phyloP scores from a whole-genome alignment of 2,329 filamentous ascomycete species.

The Aspergillus sclerotialis region DNA sequence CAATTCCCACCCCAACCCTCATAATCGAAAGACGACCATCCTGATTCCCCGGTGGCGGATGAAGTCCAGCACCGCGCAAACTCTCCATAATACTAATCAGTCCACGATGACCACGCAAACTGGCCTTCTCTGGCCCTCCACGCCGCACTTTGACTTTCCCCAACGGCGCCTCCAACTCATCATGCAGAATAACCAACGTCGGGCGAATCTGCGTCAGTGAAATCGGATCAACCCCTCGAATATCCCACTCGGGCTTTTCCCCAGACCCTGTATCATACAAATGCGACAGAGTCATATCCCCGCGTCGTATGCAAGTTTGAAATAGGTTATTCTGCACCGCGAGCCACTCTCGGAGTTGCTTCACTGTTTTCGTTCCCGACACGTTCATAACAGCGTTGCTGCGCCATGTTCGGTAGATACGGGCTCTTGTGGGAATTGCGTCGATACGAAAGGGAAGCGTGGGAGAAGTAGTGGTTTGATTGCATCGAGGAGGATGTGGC shows the following conservation, averaged over 20 bases:
- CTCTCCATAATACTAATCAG: conserved; percentile 58
- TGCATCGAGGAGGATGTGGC: conserved; percentile 66
- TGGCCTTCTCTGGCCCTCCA: conserved; percentile 48
- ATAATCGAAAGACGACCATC: conserved; percentile 36
- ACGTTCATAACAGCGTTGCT: conserved; percentile 78
- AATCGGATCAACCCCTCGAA: conserved; percentile 13
- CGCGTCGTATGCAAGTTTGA: too few relatives aligned
- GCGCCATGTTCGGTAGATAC: conserved; percentile 50
- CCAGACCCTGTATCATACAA: too few relatives aligned
- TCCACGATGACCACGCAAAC: conserved; percentile 67
- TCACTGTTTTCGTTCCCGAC: conserved; percentile 63
- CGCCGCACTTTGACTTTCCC: conserved; percentile 60
- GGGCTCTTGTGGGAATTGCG: conserved; percentile 45
- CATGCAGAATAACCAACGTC: conserved; percentile 71
- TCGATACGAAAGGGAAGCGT: conserved; percentile 39
- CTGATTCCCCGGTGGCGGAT: conserved; percentile 27
- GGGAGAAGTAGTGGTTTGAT: conserved; percentile 45
- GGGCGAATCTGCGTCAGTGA: conserved; percentile 15
- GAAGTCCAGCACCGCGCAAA: conserved; percentile 40
- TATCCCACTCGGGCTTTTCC: conserved; percentile 7
- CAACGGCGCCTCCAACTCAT: conserved; percentile 71
- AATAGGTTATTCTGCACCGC: conserved; percentile 6
- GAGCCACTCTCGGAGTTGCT: conserved; percentile 51
- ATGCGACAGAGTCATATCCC: conserved; percentile 1
- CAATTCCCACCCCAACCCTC: conserved; percentile 77